A percentile compares a stretch with the other conserved stretches of the same genome.
Conservation (phyloP, 139 green algal genomes). For the Limnomonas spitsbergensis region DNA sequence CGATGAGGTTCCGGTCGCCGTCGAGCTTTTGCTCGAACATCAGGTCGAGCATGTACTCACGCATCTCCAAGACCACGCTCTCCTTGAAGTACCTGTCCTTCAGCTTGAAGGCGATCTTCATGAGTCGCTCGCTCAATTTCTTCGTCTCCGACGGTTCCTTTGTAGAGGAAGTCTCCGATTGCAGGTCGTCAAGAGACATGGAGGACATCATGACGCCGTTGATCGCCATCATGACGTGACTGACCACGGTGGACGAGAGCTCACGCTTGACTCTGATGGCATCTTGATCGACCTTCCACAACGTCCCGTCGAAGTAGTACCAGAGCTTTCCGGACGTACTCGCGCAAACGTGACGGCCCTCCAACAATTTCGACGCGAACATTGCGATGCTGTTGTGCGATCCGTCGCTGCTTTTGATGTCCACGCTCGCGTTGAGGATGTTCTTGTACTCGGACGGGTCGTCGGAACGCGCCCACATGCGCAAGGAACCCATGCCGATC, state of each 20-base stretch:
- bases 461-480: background rate
- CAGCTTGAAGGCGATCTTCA: slow-evolving; percentile 5
- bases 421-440: background rate
- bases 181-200: background rate
- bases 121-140: background rate
- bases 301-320: slow-evolving; percentile 10
- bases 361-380: background rate
- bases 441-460: background rate
- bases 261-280: background rate
- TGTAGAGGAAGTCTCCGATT: background rate
- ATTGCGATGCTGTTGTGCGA: slow-evolving; percentile 8
- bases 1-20: background rate
- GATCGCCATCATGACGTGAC: background rate
- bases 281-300: slow-evolving; percentile 4
- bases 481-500: slow-evolving; percentile 1
- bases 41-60: background rate
- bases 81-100: slow-evolving; percentile 5
- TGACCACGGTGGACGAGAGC: background rate
- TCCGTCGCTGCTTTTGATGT: slow-evolving; percentile 7
- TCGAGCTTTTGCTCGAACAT: background rate
- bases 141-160: background rate
- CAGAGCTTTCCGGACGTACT: background rate
- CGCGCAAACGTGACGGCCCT: background rate
- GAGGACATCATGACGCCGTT: background rate
- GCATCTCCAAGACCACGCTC: background rate